A percentile compares a stretch with the other conserved stretches of the same genome.
Conservation (phyloP, 306 rosid genomes). For the Styphnolobium japonicum region DNA sequence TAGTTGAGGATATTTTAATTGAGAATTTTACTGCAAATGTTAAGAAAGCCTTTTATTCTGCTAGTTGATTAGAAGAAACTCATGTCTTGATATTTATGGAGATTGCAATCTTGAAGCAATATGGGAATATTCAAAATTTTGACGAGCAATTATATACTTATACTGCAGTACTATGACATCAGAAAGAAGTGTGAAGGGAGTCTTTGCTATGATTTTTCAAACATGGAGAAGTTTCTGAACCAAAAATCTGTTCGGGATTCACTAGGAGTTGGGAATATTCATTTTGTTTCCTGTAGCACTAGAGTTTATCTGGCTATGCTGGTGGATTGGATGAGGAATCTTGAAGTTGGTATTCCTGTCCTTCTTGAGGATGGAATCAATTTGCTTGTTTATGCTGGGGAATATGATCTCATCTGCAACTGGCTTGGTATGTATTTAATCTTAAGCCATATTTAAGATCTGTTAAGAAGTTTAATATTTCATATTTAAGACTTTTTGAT, state of each 20-base stretch:
- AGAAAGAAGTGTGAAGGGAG: constrained; percentile 82
- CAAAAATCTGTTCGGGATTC: constrained; percentile 64
- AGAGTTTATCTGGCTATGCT: constrained; percentile 75
- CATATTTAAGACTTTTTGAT: constrained; percentile 1
- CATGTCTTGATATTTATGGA: neutral
- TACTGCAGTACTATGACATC: constrained; percentile 80
- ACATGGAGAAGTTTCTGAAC: constrained; percentile 83
- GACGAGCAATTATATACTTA: constrained; percentile 3
- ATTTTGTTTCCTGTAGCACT: constrained; percentile 84
- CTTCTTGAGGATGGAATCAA: constrained; percentile 89
- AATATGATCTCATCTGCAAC: constrained; percentile 93
- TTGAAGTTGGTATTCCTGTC: constrained; percentile 83
- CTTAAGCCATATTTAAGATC: neutral
- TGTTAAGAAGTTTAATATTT: constrained; percentile 17
- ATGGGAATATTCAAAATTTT: constrained; percentile 8
- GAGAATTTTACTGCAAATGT: neutral
- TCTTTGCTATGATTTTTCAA: constrained; percentile 91
- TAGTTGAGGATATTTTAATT: neutral
- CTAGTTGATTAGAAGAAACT: neutral
- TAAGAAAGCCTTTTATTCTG: neutral
- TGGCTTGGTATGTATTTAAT: constrained; percentile 73
- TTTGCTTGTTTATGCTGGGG: constrained; percentile 88
- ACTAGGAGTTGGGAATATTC: constrained; percentile 81
- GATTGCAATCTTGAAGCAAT: constrained; percentile 14
- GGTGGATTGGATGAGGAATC: constrained; percentile 91